Conservation (phyloP, 441 rosid genomes). For the Lepidium campestre region DNA sequence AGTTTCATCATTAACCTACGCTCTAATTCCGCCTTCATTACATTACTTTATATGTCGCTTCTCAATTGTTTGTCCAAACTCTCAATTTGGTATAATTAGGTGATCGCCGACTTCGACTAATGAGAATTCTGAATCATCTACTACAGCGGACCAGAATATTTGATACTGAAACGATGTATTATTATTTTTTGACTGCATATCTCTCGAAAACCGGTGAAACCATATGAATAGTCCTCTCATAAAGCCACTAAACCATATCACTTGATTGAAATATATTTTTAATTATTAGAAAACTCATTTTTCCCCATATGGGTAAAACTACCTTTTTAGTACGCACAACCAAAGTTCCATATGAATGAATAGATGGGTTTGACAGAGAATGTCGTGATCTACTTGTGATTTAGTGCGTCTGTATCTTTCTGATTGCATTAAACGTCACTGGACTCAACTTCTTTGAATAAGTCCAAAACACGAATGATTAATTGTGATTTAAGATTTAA, state of each 20-base stretch:
- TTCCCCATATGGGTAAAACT: background rate
- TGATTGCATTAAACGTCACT: slow-evolving; percentile 7
- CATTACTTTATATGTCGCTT: background rate
- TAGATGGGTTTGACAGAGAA: slow-evolving; percentile 24
- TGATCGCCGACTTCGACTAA: no score
- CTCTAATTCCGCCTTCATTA: background rate
- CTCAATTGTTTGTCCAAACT: background rate
- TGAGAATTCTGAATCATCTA: no score
- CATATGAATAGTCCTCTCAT: no score
- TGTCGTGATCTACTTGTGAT: slow-evolving; percentile 29
- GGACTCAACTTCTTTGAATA: slow-evolving; percentile 4
- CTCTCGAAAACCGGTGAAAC: no score
- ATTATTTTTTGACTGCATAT: no score
- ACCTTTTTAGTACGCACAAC: slow-evolving; percentile 2
- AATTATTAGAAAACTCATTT: background rate
- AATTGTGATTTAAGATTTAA: background rate
- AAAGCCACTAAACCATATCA: no score
- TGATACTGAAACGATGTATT: no score
- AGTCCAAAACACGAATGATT: slow-evolving; percentile 20
- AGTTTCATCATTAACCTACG: slow-evolving; percentile 11
- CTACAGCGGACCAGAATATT: no score
- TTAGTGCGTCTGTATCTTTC: slow-evolving; percentile 16
- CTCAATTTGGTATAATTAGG: background rate
- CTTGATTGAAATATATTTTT: background rate
- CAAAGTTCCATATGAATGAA: slow-evolving; percentile 6